Evolutionary conservation across 495 filamentous ascomycete genomes (phyloP).

Genomic region (Haplographium delicatum): DNA sequence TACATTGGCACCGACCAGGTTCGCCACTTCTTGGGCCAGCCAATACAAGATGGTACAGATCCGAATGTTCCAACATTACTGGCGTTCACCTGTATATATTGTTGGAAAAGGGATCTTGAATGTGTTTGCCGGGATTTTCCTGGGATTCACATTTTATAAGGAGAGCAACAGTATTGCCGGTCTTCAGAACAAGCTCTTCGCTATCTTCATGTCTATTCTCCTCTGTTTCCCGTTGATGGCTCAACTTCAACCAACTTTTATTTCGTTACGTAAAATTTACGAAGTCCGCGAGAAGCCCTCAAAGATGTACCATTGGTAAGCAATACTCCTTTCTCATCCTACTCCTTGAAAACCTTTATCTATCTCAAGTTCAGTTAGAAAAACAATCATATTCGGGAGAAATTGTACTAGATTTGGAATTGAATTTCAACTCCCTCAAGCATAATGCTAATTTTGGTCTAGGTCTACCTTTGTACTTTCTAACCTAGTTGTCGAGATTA

Average conservation of each 20-base stretch:
- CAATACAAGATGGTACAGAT: slow-evolving; percentile 50
- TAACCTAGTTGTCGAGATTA: slow-evolving; percentile 70
- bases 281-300: slow-evolving; percentile 82
- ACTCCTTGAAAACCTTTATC: too few relatives aligned
- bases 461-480: slow-evolving; percentile 84
- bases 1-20: too few relatives aligned
- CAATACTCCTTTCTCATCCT: too few relatives aligned
- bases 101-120: slow-evolving; percentile 64
- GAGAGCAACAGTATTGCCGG: slow-evolving; percentile 66
- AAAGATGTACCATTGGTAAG: slow-evolving; percentile 77
- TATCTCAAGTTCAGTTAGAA: too few relatives aligned
- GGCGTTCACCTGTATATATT: slow-evolving; percentile 82
- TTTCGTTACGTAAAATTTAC: slow-evolving; percentile 71
- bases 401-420: too few relatives aligned
- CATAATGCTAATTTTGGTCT: too few relatives aligned
- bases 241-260: slow-evolving; percentile 83
- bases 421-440: too few relatives aligned
- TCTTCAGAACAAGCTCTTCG: slow-evolving; percentile 82
- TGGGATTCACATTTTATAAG: slow-evolving; percentile 85
- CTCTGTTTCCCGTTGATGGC: slow-evolving; percentile 70
- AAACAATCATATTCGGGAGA: too few relatives aligned
- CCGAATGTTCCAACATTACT: slow-evolving; percentile 84
- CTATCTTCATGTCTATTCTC: slow-evolving; percentile 75
- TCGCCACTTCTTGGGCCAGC: slow-evolving; percentile 47
- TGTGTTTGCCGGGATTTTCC: slow-evolving; percentile 57